Percentiles rank a stretch among this genome's conserved stretches.
These are phyloP conservation scores for Urochloa ruziziensis DNA, from an alignment of 176 grass and related monocot species.

Conservation along the genomic window DNA sequence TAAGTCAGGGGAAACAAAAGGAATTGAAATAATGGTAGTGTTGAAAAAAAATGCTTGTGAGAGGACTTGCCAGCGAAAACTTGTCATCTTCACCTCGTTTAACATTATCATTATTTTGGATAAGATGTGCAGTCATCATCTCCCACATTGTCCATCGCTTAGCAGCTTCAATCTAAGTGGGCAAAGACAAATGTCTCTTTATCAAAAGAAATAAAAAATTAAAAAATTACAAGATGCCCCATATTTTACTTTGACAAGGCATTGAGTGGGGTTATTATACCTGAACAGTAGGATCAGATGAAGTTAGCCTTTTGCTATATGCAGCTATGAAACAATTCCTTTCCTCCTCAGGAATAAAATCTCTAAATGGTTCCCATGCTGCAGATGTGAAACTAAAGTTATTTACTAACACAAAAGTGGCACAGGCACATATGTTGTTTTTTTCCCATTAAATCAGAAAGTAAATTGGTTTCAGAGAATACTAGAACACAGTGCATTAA, in stretches of 20 bases:
- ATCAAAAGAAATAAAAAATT: not conserved
- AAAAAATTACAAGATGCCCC: not conserved
- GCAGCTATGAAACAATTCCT: conserved; percentile 76
- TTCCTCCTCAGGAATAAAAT: conserved; percentile 91
- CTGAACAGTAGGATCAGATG: conserved; percentile 58
- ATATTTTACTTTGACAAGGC: not conserved
- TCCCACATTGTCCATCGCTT: conserved; percentile 98
- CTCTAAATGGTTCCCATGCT: conserved; percentile 94
- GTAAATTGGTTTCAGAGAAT: not conserved
- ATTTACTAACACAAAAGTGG: not conserved
- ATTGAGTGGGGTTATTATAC: conserved; percentile 31
- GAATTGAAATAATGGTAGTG: not conserved
- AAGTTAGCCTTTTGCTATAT: conserved; percentile 85
- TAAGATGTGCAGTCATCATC: conserved; percentile 95
- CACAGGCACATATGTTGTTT: not conserved
- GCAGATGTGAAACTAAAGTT: conserved; percentile 8
- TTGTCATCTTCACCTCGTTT: conserved; percentile 83
- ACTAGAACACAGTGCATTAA: not conserved
- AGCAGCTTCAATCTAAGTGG: conserved; percentile 69
- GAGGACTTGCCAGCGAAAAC: conserved; percentile 71
- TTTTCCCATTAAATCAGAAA: not conserved
- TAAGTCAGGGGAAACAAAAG: not conserved
- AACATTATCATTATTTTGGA: conserved; percentile 77
- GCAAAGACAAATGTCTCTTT: not conserved
- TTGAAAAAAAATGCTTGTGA: conserved; percentile 3